These are phyloP conservation scores for Populus trichocarpa DNA, from an alignment of 441 rosid genomes.

Conservation along the genomic window DNA sequence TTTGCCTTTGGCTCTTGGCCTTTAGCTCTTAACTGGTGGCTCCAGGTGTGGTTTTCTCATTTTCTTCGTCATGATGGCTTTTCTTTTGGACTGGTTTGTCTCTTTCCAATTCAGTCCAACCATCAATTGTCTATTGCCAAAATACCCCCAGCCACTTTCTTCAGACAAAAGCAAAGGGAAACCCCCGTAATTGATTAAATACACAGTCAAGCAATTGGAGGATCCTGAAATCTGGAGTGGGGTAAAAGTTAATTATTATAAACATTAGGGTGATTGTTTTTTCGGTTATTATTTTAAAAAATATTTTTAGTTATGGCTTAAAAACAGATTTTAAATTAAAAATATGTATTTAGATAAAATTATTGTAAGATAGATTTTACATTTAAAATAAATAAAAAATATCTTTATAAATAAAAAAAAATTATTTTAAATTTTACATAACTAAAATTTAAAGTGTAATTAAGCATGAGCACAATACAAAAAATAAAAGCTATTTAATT, in stretches of 20 bases:
- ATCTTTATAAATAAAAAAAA: neutral
- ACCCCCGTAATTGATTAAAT: constrained; percentile 23
- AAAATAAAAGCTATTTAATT: no score
- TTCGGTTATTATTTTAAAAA: no score
- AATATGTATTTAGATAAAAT: no score
- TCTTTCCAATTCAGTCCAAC: constrained; percentile 30
- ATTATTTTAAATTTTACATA: neutral
- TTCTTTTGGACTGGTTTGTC: constrained; percentile 20
- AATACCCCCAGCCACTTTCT: constrained; percentile 43
- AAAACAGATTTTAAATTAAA: no score
- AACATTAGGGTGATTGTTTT: neutral
- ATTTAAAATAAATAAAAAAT: no score
- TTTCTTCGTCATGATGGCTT: constrained; percentile 5
- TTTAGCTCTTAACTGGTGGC: constrained; percentile 2
- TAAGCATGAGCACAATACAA: no score
- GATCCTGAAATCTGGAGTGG: constrained; percentile 26
- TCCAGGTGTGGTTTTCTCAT: neutral
- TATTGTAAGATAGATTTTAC: no score
- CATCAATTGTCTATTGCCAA: constrained; percentile 8
- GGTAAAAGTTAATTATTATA: constrained; percentile 12
- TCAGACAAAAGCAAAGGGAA: constrained; percentile 51
- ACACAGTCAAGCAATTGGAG: constrained; percentile 21
- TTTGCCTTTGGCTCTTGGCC: constrained; percentile 14
- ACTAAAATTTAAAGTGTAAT: no score
- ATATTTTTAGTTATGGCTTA: no score